Evolutionary conservation across 2,329 filamentous ascomycete species (phyloP), one percentile per base, ranked within the genome.

Genomic region (Diaporthe aspalathi): DNA sequence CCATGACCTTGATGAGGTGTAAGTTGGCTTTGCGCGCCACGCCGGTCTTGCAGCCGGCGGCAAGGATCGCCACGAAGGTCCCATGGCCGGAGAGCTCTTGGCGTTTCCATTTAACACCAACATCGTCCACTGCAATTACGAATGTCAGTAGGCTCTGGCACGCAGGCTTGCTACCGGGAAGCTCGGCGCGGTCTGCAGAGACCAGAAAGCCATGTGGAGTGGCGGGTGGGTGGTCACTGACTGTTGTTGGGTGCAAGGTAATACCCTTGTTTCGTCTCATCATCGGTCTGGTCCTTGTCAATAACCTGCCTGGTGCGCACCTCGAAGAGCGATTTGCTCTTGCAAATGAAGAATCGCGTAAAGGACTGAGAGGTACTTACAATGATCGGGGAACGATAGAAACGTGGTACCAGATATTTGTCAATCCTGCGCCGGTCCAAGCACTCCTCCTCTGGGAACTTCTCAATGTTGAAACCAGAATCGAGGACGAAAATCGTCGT

Each of bases 21-120:
- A 65, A n/a, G 5, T 65, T 50, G 45, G 60, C 60, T 8, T 50
- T 65, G 8, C 43, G 60, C 1, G 60, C 60, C 6, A 65, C 60
- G 5, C 60, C 60, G 29, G 60, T 65, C 60, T 50, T 65, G 9
- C 60, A 65, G n/a, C 60, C 60, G 45, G 29, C 60, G 1, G 60
- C 60, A 5, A 65, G 5, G 20, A 65, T 65, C 20, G 60, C 60
- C 5, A 65, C 24, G 17, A 16, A 17, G 17, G 60, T 65, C n/a
- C 60, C 60, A 29, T 65, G 60, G 7, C 60, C 60, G 5, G 24
- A n/a, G 12, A 35, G n/a, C n/a, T 35, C n/a, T 20, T 12, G 3
- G 8, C n/a, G n/a, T 47, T n/a, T n/a, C n/a, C 43, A 1, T 17
- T 3, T 5, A 11, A 11, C 35, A 9, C 17, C 3, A 24, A 24